Evolutionary conservation across 495 filamentous ascomycete genomes (phyloP).

Genomic region (Penicillium riverlandense): DNA sequence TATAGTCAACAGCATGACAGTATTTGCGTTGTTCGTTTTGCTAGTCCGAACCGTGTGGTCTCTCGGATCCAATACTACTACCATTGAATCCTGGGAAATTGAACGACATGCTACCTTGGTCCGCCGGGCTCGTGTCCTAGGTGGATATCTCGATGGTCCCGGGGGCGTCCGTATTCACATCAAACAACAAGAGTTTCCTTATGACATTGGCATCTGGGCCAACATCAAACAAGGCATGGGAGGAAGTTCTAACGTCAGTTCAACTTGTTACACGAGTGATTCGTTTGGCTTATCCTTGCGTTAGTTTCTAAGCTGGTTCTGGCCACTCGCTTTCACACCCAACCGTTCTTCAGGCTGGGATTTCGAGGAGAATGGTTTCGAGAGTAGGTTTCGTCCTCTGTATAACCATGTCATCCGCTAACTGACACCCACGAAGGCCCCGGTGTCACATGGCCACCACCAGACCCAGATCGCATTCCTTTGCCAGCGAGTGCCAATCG

Average conservation of each 20-base stretch:
- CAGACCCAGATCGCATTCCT: slow-evolving; percentile 78
- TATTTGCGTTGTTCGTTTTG: slow-evolving; percentile 60
- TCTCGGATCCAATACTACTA: slow-evolving; percentile 59
- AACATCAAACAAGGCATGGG: slow-evolving; percentile 77
- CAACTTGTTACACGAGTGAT: not conserved
- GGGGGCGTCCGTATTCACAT: slow-evolving; percentile 50
- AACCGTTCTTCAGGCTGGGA: slow-evolving; percentile 52
- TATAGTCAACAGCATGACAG: slow-evolving; percentile 51
- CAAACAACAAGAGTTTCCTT: slow-evolving; percentile 74
- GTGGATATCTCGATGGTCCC: slow-evolving; percentile 54
- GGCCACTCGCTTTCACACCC: slow-evolving; percentile 51
- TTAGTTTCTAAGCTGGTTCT: slow-evolving; percentile 53
- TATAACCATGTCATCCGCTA: not conserved
- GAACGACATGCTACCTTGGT: slow-evolving; percentile 77
- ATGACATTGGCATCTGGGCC: slow-evolving; percentile 80
- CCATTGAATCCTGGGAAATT: slow-evolving; percentile 91
- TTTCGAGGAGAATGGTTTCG: slow-evolving; percentile 83
- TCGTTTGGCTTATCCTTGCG: slow-evolving; percentile 2
- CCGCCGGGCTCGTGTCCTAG: slow-evolving; percentile 46
- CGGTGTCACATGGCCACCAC: slow-evolving; percentile 70
- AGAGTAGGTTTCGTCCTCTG: slow-evolving; percentile 43
- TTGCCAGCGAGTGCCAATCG: slow-evolving; percentile 19
- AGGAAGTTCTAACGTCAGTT: slow-evolving; percentile 39
- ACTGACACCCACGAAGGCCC: slow-evolving; percentile 28
- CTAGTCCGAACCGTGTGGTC: slow-evolving; percentile 54